Evolutionary conservation across 2,329 filamentous ascomycete species (phyloP).

Genomic region (Alternaria brassicae): DNA sequence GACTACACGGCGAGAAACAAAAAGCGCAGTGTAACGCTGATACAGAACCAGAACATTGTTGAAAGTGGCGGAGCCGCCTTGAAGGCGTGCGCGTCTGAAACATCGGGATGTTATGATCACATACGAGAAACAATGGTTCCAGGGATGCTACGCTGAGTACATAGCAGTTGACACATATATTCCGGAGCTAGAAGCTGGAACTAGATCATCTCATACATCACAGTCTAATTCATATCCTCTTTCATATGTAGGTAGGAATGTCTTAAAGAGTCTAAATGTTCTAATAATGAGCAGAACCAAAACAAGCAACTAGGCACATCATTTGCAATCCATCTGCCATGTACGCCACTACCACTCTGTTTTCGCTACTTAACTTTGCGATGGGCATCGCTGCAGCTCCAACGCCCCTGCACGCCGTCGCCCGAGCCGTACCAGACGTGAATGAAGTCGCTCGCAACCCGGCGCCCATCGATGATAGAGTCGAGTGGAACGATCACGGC

Average conservation of each 20-base stretch:
- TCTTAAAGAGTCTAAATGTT: background rate
- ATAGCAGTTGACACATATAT: constrained; percentile 4
- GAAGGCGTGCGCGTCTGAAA: constrained; percentile 15
- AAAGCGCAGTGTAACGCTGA: constrained; percentile 12
- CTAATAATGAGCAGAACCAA: background rate
- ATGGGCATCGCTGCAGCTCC: constrained; percentile 16
- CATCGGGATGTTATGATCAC: constrained; percentile 10
- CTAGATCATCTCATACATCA: background rate
- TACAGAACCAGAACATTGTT: background rate
- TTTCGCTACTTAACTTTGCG: constrained; percentile 18
- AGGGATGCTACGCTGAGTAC: constrained; percentile 12
- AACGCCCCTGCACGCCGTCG: constrained; percentile 3
- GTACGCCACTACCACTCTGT: constrained; percentile 10
- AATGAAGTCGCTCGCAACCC: constrained; percentile 26
- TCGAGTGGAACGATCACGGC: constrained; percentile 10
- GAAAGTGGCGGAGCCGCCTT: constrained; percentile 1
- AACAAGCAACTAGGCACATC: background rate
- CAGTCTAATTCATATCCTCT: background rate
- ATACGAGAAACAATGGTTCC: constrained; percentile 12
- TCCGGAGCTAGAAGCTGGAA: background rate
- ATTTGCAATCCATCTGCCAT: constrained; percentile 6
- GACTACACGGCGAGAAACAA: background rate
- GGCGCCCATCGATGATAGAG: constrained; percentile 23
- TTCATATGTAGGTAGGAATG: background rate
- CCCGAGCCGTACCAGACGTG: constrained; percentile 19